phyloP scores from a whole-genome alignment of 352 stramenopile species.

The Blastocystis sp. region DNA sequence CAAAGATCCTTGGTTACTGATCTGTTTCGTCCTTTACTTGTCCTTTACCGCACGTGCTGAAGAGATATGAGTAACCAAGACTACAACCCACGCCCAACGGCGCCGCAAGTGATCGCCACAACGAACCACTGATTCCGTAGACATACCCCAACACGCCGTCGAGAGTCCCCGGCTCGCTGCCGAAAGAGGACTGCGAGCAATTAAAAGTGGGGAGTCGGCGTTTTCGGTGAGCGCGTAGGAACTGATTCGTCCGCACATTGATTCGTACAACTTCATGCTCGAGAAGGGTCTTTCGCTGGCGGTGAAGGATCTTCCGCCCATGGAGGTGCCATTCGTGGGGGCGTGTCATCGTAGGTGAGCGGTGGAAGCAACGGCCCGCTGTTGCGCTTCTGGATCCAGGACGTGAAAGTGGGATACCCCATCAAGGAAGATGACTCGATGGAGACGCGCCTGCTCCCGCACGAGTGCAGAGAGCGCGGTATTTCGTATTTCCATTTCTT shows the following conservation, averaged over 20 bases:
- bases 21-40: constrained; percentile 5
- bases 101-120: constrained; percentile 12
- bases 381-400: constrained; percentile 83
- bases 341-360: constrained; percentile 72
- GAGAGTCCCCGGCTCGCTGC: constrained; percentile 61
- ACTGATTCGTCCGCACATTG: constrained; percentile 92
- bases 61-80: constrained; percentile 17
- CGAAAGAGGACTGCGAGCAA: constrained; percentile 41
- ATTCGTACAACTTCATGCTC: constrained; percentile 96
- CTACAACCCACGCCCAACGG: constrained; percentile 45
- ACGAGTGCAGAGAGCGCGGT: constrained; percentile 90
- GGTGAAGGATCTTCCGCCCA: constrained; percentile 84
- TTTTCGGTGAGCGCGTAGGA: constrained; percentile 52
- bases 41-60: constrained; percentile 4
- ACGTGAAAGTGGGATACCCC: constrained; percentile 81
- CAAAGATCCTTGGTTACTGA: no score
- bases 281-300: constrained; percentile 87
- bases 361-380: constrained; percentile 71
- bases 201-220: constrained; percentile 29
- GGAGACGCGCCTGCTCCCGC: constrained; percentile 82
- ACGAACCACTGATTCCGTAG: constrained; percentile 33
- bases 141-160: constrained; percentile 67
- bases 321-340: constrained; percentile 82
- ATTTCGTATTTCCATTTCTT: constrained; percentile 73
- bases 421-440: constrained; percentile 68